Conservation (phyloP, 345 rosid species). For the Brassica incana region DNA sequence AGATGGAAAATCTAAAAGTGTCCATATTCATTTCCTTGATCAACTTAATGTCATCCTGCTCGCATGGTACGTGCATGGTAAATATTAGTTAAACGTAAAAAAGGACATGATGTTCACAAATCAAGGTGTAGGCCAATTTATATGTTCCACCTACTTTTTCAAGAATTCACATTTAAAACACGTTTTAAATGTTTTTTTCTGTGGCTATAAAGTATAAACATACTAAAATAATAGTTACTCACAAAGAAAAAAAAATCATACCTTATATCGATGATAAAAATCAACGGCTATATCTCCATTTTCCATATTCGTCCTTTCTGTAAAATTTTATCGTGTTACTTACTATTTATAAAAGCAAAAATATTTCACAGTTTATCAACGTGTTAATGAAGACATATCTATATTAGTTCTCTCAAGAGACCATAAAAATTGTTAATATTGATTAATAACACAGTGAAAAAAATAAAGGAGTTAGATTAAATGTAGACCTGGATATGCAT, state of each 20-base stretch:
- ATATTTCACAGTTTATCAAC: background rate
- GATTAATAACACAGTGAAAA: background rate
- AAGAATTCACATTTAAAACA: background rate
- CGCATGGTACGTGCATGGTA: background rate
- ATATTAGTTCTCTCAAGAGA: background rate
- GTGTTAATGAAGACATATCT: background rate
- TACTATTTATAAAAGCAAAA: background rate
- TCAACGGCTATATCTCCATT: constrained; percentile 50
- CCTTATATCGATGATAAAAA: constrained; percentile 48
- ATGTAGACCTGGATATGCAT: constrained; percentile 35
- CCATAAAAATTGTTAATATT: background rate
- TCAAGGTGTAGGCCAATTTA: background rate
- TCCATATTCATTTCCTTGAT: constrained; percentile 44
- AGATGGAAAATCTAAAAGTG: constrained; percentile 46
- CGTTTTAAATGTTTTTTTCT: background rate
- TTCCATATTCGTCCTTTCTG: constrained; percentile 44
- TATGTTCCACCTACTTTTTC: constrained; percentile 1
- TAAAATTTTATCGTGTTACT: background rate
- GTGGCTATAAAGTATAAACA: background rate
- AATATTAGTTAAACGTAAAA: background rate
- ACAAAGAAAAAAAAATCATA: background rate
- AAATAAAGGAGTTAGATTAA: background rate
- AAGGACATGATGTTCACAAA: background rate
- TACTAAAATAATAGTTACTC: background rate
- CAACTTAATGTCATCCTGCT: constrained; percentile 44